A percentile compares a stretch with the other conserved stretches of the same genome.
Conservation (phyloP, 768 basidiomycete genomes). For the Mrakia gelida region DNA sequence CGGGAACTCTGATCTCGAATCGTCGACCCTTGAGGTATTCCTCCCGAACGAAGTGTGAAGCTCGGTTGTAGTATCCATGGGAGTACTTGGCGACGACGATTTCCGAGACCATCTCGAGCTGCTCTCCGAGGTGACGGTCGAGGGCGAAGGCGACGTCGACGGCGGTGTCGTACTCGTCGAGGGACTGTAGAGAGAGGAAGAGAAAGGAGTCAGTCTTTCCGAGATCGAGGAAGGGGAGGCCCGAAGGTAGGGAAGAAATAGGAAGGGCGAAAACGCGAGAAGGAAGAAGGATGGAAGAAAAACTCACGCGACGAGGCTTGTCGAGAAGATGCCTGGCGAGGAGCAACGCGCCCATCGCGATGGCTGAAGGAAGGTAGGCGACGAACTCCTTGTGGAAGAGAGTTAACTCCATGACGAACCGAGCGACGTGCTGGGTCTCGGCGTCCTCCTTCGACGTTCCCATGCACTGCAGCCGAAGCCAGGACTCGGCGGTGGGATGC, state of each 20-base stretch:
- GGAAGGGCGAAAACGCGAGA: conserved; percentile 32
- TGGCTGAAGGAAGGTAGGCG: conserved; percentile 73
- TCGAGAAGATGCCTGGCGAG: conserved; percentile 84
- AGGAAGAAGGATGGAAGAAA: conserved; percentile 22
- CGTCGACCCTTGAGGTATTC: conserved; percentile 75
- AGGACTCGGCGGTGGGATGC: conserved; percentile 96
- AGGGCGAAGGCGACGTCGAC: conserved; percentile 78
- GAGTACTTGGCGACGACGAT: conserved; percentile 98
- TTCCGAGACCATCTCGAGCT: conserved; percentile 88
- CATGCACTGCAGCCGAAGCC: conserved; percentile 64
- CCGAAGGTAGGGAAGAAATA: conserved; percentile 12
- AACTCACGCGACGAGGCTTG: conserved; percentile 63
- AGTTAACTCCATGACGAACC: conserved; percentile 99
- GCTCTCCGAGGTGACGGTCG: conserved; percentile 77
- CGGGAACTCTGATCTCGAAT: conserved; percentile 32
- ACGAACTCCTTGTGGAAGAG: conserved; percentile 96
- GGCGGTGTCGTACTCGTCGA: conserved; percentile 79
- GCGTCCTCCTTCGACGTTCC: conserved; percentile 68
- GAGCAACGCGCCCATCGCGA: conserved; percentile 83
- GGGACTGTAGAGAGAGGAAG: conserved; percentile 35
- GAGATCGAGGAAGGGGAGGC: background rate
- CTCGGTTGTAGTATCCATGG: conserved; percentile 92
- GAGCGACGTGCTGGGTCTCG: conserved; percentile 89
- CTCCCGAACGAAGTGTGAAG: conserved; percentile 86
- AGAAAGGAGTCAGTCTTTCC: background rate